Base-by-base conservation (phyloP, 805 yeast genomes). In the Starmerella vaccinii region DNA sequence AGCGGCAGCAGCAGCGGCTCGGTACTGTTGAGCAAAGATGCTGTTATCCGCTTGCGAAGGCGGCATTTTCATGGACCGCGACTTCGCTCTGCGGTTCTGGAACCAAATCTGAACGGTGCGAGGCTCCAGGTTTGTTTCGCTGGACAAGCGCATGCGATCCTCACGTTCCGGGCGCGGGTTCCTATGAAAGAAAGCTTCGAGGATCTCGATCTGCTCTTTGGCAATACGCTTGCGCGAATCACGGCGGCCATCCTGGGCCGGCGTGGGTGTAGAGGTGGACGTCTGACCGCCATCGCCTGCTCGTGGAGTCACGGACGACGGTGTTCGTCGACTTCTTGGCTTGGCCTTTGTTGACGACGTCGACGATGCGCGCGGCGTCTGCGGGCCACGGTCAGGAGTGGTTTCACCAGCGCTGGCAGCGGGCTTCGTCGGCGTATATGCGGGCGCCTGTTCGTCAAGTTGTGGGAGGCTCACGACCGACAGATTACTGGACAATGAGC, bases 21-120 rank as follows among this genome's bases (percentile, higher is more conserved):
- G 51, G 35, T 44, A 51, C 16, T 49, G 49, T 32, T 42, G 42
- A 16, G 53, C 52, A 6, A 37, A 42, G 3, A 32, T 23, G 26
- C 50, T 49, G 22, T 22, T 40, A 35, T 52, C 55, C 1, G 55
- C 55, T 15, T 47, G 34, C 5, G 52, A 49, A 2, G 55, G 53
- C 12, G 55, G 53, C 52, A 52, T 40, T 38, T 54, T 49, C 51
- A 52, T 45, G 5, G 57, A 47, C 12, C 60, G 49, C n/a, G 63
- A 64, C 53, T 65, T 65, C 16, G 68, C 68, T 55, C 97, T 70
- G 55, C 95, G 71, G 63, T 89, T 89, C 65, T 89, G 96, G 64
- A 89, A 89, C 97, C 97, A 89, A 47, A 89, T 87, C 49, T 95
- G 74, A 5, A 89, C 94, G 15, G 88, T 87, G 58, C 90, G 76